Percentiles rank a stretch among this genome's conserved stretches.
phyloP scores from a whole-genome alignment of 2,329 filamentous ascomycete genomes.

The Aspergillus aculeatus region DNA sequence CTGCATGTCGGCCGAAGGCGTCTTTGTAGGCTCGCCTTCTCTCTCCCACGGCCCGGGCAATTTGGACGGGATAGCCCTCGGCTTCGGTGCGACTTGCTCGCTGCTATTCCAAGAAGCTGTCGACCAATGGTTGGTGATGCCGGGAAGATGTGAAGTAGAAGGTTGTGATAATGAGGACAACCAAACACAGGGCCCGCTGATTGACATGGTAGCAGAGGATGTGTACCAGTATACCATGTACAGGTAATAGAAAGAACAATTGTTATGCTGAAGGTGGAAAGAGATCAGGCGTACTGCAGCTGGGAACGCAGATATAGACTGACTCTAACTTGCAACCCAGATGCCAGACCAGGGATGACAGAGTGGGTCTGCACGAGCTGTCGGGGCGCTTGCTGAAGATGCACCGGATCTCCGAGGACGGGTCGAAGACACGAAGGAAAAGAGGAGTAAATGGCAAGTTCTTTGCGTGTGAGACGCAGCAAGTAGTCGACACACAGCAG shows the following conservation, averaged over 20 bases:
- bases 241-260: not conserved
- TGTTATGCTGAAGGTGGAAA: not conserved
- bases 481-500: conserved; percentile 4
- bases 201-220: conserved; percentile 32
- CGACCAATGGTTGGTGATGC: conserved; percentile 30
- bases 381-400: conserved; percentile 30
- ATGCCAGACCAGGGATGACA: conserved; percentile 19
- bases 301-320: conserved; percentile 1
- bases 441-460: conserved; percentile 17
- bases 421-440: conserved; percentile 17
- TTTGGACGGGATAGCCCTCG: conserved; percentile 23
- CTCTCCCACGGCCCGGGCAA: conserved; percentile 24
- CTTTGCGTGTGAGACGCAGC: conserved; percentile 4
- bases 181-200: conserved; percentile 39
- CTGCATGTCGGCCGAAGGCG: conserved; percentile 27
- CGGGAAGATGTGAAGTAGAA: conserved; percentile 30
- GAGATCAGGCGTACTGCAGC: not conserved
- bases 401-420: conserved; percentile 23
- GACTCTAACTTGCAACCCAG: conserved; percentile 7
- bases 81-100: conserved; percentile 23
- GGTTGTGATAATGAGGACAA: conserved; percentile 33
- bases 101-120: conserved; percentile 26
- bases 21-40: conserved; percentile 17
- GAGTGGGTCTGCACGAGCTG: conserved; percentile 30
- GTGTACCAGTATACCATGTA: conserved; percentile 15